Evolutionary conservation across 2,329 filamentous ascomycete species (phyloP), one percentile per base, ranked within the genome.

Genomic region (Botrytis fabae): DNA sequence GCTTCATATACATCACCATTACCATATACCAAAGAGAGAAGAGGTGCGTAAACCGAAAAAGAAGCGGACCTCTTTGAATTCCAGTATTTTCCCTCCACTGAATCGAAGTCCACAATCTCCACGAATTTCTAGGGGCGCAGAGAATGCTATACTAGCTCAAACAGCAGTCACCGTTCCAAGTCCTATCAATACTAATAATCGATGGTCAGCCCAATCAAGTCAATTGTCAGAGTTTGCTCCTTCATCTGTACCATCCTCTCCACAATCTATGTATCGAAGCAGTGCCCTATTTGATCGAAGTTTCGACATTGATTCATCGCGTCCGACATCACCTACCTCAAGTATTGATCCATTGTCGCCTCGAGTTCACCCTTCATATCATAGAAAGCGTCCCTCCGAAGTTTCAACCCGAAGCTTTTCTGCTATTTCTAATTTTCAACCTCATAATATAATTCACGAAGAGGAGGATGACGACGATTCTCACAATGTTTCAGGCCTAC

Each of bases 1-100:
- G 78, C 84, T 98, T 22, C 95, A 98, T 78, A 93, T 98, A 63
- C 95, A 98, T 79, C 95, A 98, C 79, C 95, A 98, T 80, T 97
- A 97, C 80, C 94, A 98, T 77, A 88, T 91, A 18, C 84, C 90
- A 1, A 83, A 87, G 70, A 91, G 90, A 80, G 85, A 87, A 32
- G 90, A 92, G 73, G 79, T 81, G 25, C 88, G 88, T 76, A 90
- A 90, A 74, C 85, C 88, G 14, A 93, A 90, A 83, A 97, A 93
- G 83, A 92, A 91, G 84, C 90, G 93, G 2, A 87, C 89, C 46
- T 86, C 89, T 35, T 83, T 93, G 16, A 87, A 87, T 20, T 85
- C 90, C 0, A 86, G 87, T 44, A 82, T 91, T 25, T 88, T 94
- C 69, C 89, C 90, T 12, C 90, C 88, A 0, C 82, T 85, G 4